A percentile compares a stretch with the other conserved stretches of the same genome.
These are phyloP conservation scores for Yamadazyma buinensis DNA, from an alignment of 1,139 yeast genomes.

Conservation along the genomic window DNA sequence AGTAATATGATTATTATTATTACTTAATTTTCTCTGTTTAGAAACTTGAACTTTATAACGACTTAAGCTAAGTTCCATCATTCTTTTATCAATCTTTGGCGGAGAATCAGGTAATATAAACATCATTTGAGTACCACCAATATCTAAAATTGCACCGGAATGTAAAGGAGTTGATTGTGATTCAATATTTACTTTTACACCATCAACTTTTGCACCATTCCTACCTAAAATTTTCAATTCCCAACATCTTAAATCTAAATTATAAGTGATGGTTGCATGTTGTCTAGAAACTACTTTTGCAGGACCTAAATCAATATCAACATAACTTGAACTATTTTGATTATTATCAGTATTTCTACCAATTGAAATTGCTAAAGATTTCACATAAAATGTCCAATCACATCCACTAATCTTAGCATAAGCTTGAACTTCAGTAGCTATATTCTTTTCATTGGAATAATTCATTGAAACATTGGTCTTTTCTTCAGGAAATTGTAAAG, in stretches of 20 bases:
- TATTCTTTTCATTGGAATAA: constrained; percentile 65
- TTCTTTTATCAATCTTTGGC: constrained; percentile 57
- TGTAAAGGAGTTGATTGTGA: constrained; percentile 53
- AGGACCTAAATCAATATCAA: constrained; percentile 92
- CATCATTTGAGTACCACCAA: constrained; percentile 99
- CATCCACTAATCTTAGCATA: constrained; percentile 94
- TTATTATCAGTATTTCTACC: constrained; percentile 76
- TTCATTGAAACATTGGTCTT: constrained; percentile 46
- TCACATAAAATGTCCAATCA: constrained; percentile 92
- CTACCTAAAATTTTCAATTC: constrained; percentile 79
- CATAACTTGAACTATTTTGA: constrained; percentile 20
- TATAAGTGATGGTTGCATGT: constrained; percentile 83
- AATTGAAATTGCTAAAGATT: constrained; percentile 68
- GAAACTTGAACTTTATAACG: constrained; percentile 26
- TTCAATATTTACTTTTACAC: constrained; percentile 53
- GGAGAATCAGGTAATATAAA: constrained; percentile 89
- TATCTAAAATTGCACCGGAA: constrained; percentile 86
- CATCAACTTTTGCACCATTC: constrained; percentile 90
- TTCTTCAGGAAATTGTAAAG: constrained; percentile 46
- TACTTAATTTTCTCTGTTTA: constrained; percentile 14
- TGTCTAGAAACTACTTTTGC: constrained; percentile 91
- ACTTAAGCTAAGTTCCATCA: constrained; percentile 38
- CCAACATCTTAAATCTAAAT: constrained; percentile 76
- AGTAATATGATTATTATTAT: background rate
- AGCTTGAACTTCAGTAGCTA: constrained; percentile 87